A percentile compares a stretch with the other conserved stretches of the same genome.
phyloP scores from a whole-genome alignment of 108 stramenopile species.

The Pseudonitzschia pungens region DNA sequence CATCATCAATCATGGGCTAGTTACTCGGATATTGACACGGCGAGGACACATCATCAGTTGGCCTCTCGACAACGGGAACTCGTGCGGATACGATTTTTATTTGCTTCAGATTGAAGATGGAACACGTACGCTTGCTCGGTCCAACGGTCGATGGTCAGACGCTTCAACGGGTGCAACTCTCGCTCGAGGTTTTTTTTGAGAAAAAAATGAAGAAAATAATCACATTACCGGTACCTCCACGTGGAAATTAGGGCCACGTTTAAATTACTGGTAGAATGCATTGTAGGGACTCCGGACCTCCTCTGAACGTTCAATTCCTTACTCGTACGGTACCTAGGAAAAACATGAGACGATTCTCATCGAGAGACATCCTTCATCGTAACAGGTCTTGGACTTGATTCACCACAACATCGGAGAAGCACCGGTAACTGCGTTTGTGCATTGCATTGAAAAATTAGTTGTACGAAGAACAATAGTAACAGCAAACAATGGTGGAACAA shows the following conservation, averaged over 20 bases:
- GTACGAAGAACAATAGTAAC: not conserved
- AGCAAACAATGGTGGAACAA: slow-evolving; percentile 46
- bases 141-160: not conserved
- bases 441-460: no score
- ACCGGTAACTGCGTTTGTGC: no score
- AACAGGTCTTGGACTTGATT: no score
- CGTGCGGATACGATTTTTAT: no score
- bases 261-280: not conserved
- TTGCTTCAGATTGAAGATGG: not conserved
- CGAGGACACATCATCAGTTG: slow-evolving; percentile 7
- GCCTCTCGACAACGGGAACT: not conserved
- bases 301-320: not conserved
- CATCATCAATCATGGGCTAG: not conserved
- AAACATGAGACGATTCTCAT: not conserved
- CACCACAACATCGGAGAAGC: no score
- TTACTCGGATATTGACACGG: not conserved
- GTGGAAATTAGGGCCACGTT: not conserved
- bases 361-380: not conserved
- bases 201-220: not conserved
- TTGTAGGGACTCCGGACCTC: not conserved
- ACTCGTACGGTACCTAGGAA: not conserved
- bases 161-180: not conserved
- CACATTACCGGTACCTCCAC: not conserved
- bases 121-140: not conserved
- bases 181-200: not conserved